Evolutionary conservation across 148 eudicot genomes (phyloP).

Genomic region (Heliamphora exappendiculata): DNA sequence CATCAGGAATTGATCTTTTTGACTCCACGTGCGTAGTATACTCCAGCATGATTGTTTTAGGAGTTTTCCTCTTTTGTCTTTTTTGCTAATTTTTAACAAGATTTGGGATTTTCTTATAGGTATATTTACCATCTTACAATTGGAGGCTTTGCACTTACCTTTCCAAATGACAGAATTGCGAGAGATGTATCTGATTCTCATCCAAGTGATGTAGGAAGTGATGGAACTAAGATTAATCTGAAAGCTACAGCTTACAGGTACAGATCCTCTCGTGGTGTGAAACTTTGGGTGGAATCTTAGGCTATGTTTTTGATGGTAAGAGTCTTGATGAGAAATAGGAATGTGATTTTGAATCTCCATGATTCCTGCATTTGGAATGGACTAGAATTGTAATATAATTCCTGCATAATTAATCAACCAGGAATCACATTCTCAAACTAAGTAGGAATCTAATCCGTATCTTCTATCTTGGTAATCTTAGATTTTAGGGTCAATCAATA

Average conservation of each 20-base stretch:
- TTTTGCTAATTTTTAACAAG: conserved; percentile 9
- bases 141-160: conserved; percentile 68
- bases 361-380: no score
- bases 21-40: conserved; percentile 56
- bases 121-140: conserved; percentile 66
- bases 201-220: conserved; percentile 35
- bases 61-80: neutral
- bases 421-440: no score
- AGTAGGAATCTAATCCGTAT: no score
- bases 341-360: no score
- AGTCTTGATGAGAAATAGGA: no score
- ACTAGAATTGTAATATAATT: no score
- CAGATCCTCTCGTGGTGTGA: neutral
- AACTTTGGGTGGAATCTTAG: neutral
- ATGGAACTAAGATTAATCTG: conserved; percentile 61
- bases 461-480: no score
- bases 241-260: conserved; percentile 65
- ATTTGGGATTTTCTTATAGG: conserved; percentile 24
- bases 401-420: no score
- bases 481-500: no score
- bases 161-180: conserved; percentile 34
- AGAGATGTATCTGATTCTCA: conserved; percentile 21
- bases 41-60: neutral
- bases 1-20: conserved; percentile 78
- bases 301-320: no score